Evolutionary conservation across 257 asterid genomes (phyloP), one percentile per base, ranked within the genome.

Genomic region (Solanum etuberosum): DNA sequence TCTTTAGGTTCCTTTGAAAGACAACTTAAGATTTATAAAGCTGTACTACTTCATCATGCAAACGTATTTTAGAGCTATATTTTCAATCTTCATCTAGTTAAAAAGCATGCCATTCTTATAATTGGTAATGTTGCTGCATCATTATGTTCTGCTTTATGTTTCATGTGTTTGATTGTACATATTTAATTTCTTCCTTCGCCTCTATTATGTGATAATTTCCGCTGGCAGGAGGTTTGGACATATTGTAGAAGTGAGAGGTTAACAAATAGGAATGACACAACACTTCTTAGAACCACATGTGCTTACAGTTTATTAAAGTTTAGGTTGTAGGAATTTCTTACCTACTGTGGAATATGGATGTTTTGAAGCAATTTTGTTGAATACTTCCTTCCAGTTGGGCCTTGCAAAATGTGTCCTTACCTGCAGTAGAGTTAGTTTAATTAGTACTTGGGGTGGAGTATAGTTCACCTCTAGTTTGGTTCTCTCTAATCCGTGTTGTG

Each of bases 321-420:
- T 87, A 43, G 63, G 72, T 59, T 78, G 61, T 54, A 54, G 71
- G 83, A 59, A 65, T 5, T 74, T 40, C 31, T 92, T 94, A 96
- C 99, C 99, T 90, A 96, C 91, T 88, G 94, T 94, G 32, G 96
- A 92, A 82, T 94, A 91, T 20, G 99, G 99, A 90, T 96, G 93
- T 90, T 93, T 96, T 70, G 88, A 88, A 27, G 98, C 98, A 85
- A 95, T 89, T 91, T 93, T 96, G 90, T 90, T 89, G 93, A 96
- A 96, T 89, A 94, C 98, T 85, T 96, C 94, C 82, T 84, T 93
- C 99, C 98, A 96, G 70, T 91, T 88, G 65, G 93, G 93, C 90
- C 90, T 86, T 27, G 87, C 89, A 8, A 92, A 90, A 85, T 88
- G 91, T 40, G 90, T 96, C 89, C 94, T 91, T 67, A 95, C 99